These are phyloP conservation scores for Umbelopsis vinacea DNA, from an alignment of 192 early-diverging fungal species.

Conservation along the genomic window DNA sequence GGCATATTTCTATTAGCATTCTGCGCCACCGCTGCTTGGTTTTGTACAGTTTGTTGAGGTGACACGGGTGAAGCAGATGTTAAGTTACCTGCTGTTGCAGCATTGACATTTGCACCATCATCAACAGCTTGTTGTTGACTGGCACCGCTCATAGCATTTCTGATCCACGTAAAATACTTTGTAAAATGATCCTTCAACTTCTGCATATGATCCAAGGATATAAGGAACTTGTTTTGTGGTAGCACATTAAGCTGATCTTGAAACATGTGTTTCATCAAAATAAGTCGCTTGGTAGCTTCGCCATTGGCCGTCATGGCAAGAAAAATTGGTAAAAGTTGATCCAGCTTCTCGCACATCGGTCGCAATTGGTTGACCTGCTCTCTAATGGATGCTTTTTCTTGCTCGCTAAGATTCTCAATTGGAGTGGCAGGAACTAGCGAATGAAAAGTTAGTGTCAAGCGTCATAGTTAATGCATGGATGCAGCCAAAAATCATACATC, in stretches of 20 bases:
- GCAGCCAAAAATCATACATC: background rate
- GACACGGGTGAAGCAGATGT: conserved; percentile 5
- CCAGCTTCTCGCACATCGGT: conserved; percentile 50
- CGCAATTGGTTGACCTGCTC: conserved; percentile 44
- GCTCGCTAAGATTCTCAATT: conserved; percentile 38
- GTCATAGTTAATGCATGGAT: background rate
- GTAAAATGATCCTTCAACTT: conserved; percentile 54
- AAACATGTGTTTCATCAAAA: conserved; percentile 60
- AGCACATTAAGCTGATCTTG: conserved; percentile 51
- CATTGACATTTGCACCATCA: conserved; percentile 4
- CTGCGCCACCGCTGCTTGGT: background rate
- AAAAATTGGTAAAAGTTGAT: conserved; percentile 53
- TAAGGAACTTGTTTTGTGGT: conserved; percentile 50
- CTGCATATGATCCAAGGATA: conserved; percentile 46
- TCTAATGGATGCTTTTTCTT: conserved; percentile 50
- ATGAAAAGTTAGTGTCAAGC: background rate
- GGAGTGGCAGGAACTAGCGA: conserved; percentile 32
- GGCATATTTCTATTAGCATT: conserved; percentile 12
- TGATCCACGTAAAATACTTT: conserved; percentile 52
- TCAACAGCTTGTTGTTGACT: conserved; percentile 22
- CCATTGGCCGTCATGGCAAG: conserved; percentile 48
- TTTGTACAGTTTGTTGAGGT: conserved; percentile 19
- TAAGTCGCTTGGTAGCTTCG: conserved; percentile 52
- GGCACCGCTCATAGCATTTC: conserved; percentile 29
- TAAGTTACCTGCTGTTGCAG: background rate